Percentiles rank a stretch among this genome's conserved stretches.
Evolutionary conservation across 805 yeast species (phyloP).

Genomic region (Ogataea ramenticola): DNA sequence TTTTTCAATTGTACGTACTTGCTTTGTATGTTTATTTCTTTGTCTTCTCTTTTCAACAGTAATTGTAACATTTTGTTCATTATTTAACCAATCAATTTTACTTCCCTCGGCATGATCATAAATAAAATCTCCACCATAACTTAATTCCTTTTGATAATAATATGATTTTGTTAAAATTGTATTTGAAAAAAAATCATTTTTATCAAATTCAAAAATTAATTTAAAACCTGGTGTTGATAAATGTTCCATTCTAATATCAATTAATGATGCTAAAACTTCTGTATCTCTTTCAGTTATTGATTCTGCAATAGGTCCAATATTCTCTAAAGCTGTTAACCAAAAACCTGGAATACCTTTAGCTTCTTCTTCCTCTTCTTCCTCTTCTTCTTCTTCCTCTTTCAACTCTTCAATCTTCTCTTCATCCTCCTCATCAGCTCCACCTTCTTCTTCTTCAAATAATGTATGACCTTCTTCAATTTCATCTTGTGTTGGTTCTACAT

Average conservation of each 20-base stretch:
- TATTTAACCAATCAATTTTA: conserved; percentile 75
- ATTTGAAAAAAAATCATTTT: conserved; percentile 74
- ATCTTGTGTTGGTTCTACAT: conserved; percentile 65
- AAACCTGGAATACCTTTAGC: conserved; percentile 82
- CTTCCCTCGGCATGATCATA: conserved; percentile 95
- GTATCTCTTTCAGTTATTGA: conserved; percentile 85
- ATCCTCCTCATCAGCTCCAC: conserved; percentile 32
- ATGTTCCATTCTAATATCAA: conserved; percentile 72
- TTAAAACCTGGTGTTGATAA: conserved; percentile 83
- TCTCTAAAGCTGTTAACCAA: conserved; percentile 95
- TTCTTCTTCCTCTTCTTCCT: conserved; percentile 23
- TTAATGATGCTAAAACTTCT: conserved; percentile 65
- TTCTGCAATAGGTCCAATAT: conserved; percentile 72
- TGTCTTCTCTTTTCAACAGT: conserved; percentile 91
- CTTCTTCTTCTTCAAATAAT: conserved; percentile 42
- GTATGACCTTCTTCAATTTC: conserved; percentile 76
- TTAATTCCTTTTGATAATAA: conserved; percentile 88
- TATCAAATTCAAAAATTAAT: conserved; percentile 72
- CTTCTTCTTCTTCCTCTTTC: conserved; percentile 24
- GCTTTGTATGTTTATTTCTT: conserved; percentile 93
- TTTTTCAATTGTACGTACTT: conserved; percentile 92
- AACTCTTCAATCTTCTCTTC: conserved; percentile 31
- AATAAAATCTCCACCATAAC: conserved; percentile 92
- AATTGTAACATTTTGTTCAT: conserved; percentile 78
- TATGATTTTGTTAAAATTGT: conserved; percentile 73